Base-by-base conservation (phyloP, 495 filamentous ascomycete species). In the Cudoniella acicularis region DNA sequence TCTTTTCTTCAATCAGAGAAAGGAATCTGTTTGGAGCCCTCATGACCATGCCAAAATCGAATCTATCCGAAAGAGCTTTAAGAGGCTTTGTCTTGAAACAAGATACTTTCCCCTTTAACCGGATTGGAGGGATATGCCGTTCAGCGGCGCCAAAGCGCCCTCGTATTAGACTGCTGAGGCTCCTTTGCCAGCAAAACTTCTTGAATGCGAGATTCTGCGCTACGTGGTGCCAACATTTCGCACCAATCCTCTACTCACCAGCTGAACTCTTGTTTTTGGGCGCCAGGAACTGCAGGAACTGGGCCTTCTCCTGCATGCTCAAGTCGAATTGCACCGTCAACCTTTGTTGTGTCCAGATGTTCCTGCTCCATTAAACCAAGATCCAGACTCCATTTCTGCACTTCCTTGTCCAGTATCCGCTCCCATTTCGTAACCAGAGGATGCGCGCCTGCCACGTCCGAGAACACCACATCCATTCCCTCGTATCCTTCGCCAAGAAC, bases 361-460 rank as follows among this genome's bases (percentile, higher is more conserved):
- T 57, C 57, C n/a, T 23, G 26, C 9, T 67, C 65, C 65, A 64
- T 54, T 13, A 64, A 41, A 10, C 70, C 71, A 75, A 65, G 62
- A 57, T 76, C 65, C 45, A 81, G 46, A 3, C 69, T 64, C 71
- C 75, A 79, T 48, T 63, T 68, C 59, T 54, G 56, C 20, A 73
- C 73, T 66, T 84, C 75, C 10, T 63, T 64, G 9, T 67, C 49
- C 2, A 83, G 71, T 13, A 75, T 67, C 18, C 47, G 57, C 20
- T 67, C 68, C 87, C 87, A 89, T 64, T 74, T 81, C 61, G 24
- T 62, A 23, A 89, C 56, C 42, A 87, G 25, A 21, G 87, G 87
- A 67, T 88, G 87, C 27, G 77, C 75, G 18, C 67, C 75, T 1
- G 81, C 86, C 23, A 88, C 78, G 55, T 81, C 76, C 48, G 70